Evolutionary conservation across 805 yeast species (phyloP).

Genomic region (Zygoascus ofunaensis): DNA sequence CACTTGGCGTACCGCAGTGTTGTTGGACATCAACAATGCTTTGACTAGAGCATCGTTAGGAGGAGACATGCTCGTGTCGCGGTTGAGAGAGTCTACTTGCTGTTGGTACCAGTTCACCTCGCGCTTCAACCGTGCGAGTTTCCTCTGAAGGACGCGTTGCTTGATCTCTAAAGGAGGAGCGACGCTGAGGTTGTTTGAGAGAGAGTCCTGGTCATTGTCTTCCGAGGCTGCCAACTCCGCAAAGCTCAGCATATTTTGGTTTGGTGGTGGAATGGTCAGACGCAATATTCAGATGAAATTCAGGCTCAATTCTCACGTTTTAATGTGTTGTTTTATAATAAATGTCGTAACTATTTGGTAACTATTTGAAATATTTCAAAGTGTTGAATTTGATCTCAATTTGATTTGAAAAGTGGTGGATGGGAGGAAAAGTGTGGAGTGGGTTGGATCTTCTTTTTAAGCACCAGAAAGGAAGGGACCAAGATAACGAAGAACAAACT

Average conservation of each 20-base stretch:
- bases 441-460: no score
- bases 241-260: neutral
- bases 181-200: neutral
- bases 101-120: slow-evolving; percentile 1
- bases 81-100: neutral
- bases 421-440: no score
- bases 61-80: neutral
- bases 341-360: no score
- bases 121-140: slow-evolving; percentile 2
- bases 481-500: no score
- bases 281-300: no score
- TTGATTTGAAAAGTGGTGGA: no score
- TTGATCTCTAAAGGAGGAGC: neutral
- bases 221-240: neutral
- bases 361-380: no score
- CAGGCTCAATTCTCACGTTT: no score
- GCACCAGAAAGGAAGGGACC: no score
- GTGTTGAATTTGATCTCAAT: no score
- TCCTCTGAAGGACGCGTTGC: neutral
- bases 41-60: slow-evolving; percentile 1
- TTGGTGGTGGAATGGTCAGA: no score
- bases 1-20: neutral
- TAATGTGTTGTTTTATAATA: no score
- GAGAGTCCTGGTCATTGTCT: neutral
- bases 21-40: slow-evolving; percentile 7